Conservation (phyloP, 768 basidiomycete genomes). For the Mycena vitilis region DNA sequence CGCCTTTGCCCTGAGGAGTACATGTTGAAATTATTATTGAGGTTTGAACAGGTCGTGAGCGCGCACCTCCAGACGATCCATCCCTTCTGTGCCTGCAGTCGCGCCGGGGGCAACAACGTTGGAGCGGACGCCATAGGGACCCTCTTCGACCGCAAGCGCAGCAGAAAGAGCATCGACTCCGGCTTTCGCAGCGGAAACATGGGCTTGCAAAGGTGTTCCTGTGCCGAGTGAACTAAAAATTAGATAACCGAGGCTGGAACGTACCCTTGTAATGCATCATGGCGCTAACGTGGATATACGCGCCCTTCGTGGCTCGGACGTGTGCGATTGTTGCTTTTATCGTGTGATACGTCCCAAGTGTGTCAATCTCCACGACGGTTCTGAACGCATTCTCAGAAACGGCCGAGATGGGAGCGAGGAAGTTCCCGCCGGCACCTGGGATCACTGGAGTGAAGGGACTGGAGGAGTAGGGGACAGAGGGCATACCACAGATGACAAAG, state of each 20-base stretch:
- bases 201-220: constrained; percentile 89
- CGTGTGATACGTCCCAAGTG: constrained; percentile 93
- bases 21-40: no score
- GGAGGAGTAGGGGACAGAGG: background rate
- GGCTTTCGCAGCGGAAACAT: constrained; percentile 96
- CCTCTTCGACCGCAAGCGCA: constrained; percentile 93
- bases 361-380: constrained; percentile 95
- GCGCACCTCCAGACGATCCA: constrained; percentile 62
- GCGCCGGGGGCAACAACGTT: constrained; percentile 90
- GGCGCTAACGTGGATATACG: constrained; percentile 91
- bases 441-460: background rate
- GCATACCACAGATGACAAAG: constrained; percentile 90
- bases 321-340: constrained; percentile 90
- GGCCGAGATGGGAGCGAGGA: constrained; percentile 85
- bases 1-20: constrained; percentile 32
- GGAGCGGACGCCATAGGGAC: constrained; percentile 92
- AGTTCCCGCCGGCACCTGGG: constrained; percentile 95
- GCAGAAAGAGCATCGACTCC: constrained; percentile 90
- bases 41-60: background rate
- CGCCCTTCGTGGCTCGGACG: constrained; percentile 76
- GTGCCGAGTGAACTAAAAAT: constrained; percentile 19
- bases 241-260: constrained; percentile 19
- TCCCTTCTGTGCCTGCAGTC: constrained; percentile 82
- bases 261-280: constrained; percentile 87
- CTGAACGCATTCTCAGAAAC: constrained; percentile 92